phyloP scores from a whole-genome alignment of 495 filamentous ascomycete genomes.

The Astrocystis sublimbata region DNA sequence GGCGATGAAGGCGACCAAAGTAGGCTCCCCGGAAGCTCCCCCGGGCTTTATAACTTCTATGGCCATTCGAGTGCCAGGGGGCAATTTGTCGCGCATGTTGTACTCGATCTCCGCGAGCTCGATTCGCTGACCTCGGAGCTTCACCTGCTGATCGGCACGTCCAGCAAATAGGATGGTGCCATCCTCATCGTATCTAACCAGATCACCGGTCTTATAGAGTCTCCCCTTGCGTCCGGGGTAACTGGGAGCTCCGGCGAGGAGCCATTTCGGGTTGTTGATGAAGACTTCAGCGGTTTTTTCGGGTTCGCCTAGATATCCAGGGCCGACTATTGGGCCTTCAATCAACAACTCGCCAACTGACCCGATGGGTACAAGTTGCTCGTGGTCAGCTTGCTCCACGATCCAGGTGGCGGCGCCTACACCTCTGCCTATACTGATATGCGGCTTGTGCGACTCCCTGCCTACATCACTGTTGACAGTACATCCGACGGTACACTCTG shows the following conservation, averaged over 20 bases:
- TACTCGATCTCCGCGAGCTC: conserved; percentile 68
- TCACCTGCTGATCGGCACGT: conserved; percentile 65
- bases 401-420: conserved; percentile 55
- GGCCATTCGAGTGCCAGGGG: conserved; percentile 33
- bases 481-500: conserved; percentile 55
- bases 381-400: conserved; percentile 54
- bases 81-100: conserved; percentile 45
- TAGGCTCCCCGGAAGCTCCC: conserved; percentile 37
- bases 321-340: conserved; percentile 58
- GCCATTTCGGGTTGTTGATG: conserved; percentile 54
- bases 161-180: conserved; percentile 62
- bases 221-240: conserved; percentile 48
- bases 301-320: conserved; percentile 50
- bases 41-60: conserved; percentile 48
- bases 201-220: conserved; percentile 69
- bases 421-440: conserved; percentile 45
- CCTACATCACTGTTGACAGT: conserved; percentile 41
- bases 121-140: conserved; percentile 65
- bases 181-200: conserved; percentile 61
- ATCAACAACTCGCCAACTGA: conserved; percentile 61
- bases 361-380: conserved; percentile 58
- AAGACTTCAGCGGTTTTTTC: conserved; percentile 48
- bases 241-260: conserved; percentile 38
- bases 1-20: conserved; percentile 43
- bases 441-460: conserved; percentile 27